Evolutionary conservation across 2,329 filamentous ascomycete species (phyloP).

Genomic region (Fusarium ambrosium): DNA sequence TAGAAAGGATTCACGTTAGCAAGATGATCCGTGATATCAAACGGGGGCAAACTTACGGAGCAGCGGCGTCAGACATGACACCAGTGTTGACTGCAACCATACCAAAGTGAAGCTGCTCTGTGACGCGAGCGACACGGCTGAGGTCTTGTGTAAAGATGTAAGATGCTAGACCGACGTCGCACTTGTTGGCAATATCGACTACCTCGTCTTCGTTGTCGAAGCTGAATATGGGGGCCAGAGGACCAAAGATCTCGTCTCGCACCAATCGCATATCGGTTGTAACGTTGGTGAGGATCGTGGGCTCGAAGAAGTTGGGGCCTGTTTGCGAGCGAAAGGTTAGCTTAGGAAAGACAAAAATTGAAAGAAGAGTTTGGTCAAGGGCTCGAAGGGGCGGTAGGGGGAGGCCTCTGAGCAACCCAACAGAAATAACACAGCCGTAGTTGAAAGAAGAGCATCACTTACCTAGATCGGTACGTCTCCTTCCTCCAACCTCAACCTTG

Average conservation of each 20-base stretch:
- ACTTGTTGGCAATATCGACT: slow-evolving; percentile 74
- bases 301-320: slow-evolving; percentile 2
- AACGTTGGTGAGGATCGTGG: neutral
- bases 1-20: neutral
- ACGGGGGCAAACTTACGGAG: slow-evolving; percentile 38
- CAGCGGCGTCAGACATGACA: slow-evolving; percentile 43
- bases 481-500: slow-evolving; percentile 1
- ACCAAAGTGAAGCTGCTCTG: slow-evolving; percentile 70
- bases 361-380: too few species aligned
- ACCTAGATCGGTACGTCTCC: neutral
- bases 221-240: neutral
- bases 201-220: slow-evolving; percentile 81
- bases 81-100: slow-evolving; percentile 77
- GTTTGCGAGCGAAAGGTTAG: neutral
- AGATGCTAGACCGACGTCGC: slow-evolving; percentile 79
- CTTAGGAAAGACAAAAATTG: too few species aligned
- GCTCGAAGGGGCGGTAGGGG: too few species aligned
- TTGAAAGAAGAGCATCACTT: too few species aligned
- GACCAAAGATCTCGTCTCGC: neutral
- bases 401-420: too few species aligned
- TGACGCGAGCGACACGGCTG: slow-evolving; percentile 57
- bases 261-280: neutral
- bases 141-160: slow-evolving; percentile 76
- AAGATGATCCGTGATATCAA: neutral
- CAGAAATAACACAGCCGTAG: too few species aligned